These are phyloP conservation scores for Kluyveromyces siamensis DNA, from an alignment of 805 yeast genomes.

Conservation along the genomic window DNA sequence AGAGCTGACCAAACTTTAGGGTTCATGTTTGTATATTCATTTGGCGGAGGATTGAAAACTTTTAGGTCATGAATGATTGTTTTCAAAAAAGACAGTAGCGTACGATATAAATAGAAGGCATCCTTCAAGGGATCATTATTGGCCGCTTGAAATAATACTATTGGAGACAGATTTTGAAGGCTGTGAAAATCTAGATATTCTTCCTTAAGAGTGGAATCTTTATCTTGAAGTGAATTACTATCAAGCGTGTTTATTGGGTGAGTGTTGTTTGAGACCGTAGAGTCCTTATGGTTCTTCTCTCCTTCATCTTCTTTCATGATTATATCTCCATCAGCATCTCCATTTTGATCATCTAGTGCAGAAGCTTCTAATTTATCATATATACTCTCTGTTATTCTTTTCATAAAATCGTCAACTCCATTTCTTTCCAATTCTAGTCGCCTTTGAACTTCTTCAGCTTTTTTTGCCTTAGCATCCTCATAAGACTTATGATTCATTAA, in stretches of 20 bases:
- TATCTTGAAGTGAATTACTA: too few species aligned
- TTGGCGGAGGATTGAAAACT: slow-evolving; percentile 79
- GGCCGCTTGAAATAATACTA: slow-evolving; percentile 43
- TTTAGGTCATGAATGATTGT: slow-evolving; percentile 85
- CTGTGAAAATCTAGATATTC: slow-evolving; percentile 19
- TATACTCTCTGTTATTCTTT: slow-evolving; percentile 11
- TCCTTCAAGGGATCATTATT: slow-evolving; percentile 67
- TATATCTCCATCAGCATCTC: slow-evolving; percentile 10
- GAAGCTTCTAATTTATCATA: neutral
- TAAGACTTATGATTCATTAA: slow-evolving; percentile 51
- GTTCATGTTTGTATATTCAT: slow-evolving; percentile 39
- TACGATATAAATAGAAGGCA: slow-evolving; percentile 79
- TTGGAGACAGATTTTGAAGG: slow-evolving; percentile 44
- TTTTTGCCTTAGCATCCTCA: slow-evolving; percentile 35
- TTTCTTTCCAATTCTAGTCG: slow-evolving; percentile 26
- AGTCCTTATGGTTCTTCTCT: slow-evolving; percentile 3
- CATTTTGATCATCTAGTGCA: slow-evolving; percentile 16
- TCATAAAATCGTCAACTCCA: slow-evolving; percentile 33
- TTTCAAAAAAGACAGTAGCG: slow-evolving; percentile 81
- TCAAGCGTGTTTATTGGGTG: neutral
- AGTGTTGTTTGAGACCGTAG: neutral
- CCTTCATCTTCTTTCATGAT: slow-evolving; percentile 9
- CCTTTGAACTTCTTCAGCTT: slow-evolving; percentile 34
- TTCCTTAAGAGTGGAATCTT: neutral
- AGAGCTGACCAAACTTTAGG: slow-evolving; percentile 70